phyloP scores from a whole-genome alignment of 1,284 basidiomycete genomes.

The Leccinum cinnamomeum region DNA sequence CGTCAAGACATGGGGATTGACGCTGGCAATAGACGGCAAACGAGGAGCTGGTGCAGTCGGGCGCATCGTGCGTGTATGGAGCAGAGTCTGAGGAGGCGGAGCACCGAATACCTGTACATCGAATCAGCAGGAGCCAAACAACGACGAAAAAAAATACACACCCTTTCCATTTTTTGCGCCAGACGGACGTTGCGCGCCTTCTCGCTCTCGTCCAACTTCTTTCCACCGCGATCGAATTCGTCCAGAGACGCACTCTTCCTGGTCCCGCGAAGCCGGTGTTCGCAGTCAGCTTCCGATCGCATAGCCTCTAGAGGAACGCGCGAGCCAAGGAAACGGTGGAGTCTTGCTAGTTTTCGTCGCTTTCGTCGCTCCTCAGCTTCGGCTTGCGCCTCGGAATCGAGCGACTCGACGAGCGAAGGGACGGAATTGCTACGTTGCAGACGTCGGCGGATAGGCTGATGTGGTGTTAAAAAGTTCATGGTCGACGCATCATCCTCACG shows the following conservation, averaged over 20 bases:
- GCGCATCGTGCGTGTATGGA: slow-evolving; percentile 53
- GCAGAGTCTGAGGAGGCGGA: slow-evolving; percentile 72
- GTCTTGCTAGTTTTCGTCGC: slow-evolving; percentile 70
- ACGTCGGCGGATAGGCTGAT: slow-evolving; percentile 22
- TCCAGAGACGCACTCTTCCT: slow-evolving; percentile 43
- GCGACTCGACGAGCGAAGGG: slow-evolving; percentile 49
- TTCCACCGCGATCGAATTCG: slow-evolving; percentile 61
- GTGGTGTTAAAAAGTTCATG: slow-evolving; percentile 11
- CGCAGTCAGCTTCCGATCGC: slow-evolving; percentile 29
- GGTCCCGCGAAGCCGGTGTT: slow-evolving; percentile 10
- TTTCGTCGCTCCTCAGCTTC: slow-evolving; percentile 65
- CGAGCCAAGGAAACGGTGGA: slow-evolving; percentile 79
- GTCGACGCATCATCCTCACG: slow-evolving; percentile 25
- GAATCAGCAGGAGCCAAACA: slow-evolving; percentile 9
- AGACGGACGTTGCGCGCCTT: slow-evolving; percentile 75
- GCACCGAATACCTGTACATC: slow-evolving; percentile 68
- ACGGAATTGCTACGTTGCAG: slow-evolving; percentile 36
- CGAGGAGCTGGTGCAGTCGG: slow-evolving; percentile 22
- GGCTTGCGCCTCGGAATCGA: slow-evolving; percentile 51
- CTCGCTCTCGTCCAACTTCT: slow-evolving; percentile 65
- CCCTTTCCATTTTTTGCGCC: slow-evolving; percentile 84
- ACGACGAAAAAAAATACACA: slow-evolving; percentile 33
- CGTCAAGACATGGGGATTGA: slow-evolving; percentile 20
- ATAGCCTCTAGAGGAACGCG: slow-evolving; percentile 63
- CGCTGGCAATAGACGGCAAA: slow-evolving; percentile 22